Evolutionary conservation across 2,329 filamentous ascomycete genomes (phyloP).

Genomic region (Nemania sp.): DNA sequence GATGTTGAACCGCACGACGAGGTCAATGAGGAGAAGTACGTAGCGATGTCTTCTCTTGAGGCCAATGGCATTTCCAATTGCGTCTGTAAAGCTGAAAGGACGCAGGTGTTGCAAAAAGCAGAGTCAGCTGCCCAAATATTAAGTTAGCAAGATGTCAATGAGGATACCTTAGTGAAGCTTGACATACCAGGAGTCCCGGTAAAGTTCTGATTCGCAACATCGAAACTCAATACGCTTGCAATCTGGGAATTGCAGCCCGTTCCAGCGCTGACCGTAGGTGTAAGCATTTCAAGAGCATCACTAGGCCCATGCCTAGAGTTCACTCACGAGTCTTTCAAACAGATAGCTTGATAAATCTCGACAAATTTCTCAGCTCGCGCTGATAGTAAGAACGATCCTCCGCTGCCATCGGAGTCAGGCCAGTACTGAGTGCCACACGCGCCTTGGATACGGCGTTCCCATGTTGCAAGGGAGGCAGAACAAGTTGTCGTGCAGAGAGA

Average conservation of each 20-base stretch:
- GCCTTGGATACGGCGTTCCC: slow-evolving; percentile 15
- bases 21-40: slow-evolving; percentile 2
- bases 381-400: slow-evolving; percentile 11
- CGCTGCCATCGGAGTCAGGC: slow-evolving; percentile 7
- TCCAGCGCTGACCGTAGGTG: slow-evolving; percentile 8
- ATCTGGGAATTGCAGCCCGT: slow-evolving; percentile 10
- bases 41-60: slow-evolving; percentile 3
- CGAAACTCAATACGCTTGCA: slow-evolving; percentile 13
- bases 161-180: neutral
- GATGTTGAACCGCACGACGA: slow-evolving; percentile 13
- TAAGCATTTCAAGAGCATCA: too few relatives aligned
- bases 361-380: neutral
- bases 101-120: slow-evolving; percentile 19
- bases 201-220: slow-evolving; percentile 13
- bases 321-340: slow-evolving; percentile 17
- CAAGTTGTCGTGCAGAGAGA: slow-evolving; percentile 14
- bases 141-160: neutral
- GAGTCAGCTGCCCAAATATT: slow-evolving; percentile 7
- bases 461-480: neutral
- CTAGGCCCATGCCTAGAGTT: neutral
- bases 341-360: slow-evolving; percentile 15
- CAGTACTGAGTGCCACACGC: slow-evolving; percentile 16
- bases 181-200: slow-evolving; percentile 15
- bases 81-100: slow-evolving; percentile 15
- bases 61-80: slow-evolving; percentile 19